Evolutionary conservation across 805 yeast species (phyloP).

Genomic region (Candida multigemmis): DNA sequence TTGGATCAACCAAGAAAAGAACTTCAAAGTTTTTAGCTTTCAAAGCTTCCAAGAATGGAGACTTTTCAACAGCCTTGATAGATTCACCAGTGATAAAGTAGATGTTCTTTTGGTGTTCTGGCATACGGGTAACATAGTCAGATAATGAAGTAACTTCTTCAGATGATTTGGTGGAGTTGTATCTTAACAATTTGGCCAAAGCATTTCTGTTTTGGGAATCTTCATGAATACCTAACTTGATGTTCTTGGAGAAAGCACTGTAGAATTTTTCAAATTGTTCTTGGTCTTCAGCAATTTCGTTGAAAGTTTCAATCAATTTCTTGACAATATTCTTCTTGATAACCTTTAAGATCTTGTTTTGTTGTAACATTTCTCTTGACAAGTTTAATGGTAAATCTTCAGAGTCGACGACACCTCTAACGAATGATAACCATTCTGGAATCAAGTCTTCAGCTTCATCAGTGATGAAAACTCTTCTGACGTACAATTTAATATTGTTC

Average conservation of each 20-base stretch:
- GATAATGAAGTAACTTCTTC: constrained; percentile 92
- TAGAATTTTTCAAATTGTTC: constrained; percentile 99
- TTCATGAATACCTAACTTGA: constrained; percentile 98
- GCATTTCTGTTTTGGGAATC: constrained; percentile 96
- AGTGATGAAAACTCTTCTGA: constrained; percentile 98
- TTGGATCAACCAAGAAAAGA: constrained; percentile 95
- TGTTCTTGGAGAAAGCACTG: constrained; percentile 95
- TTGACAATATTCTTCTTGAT: constrained; percentile 98
- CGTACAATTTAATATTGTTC: constrained; percentile 96
- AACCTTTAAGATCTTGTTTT: constrained; percentile 98
- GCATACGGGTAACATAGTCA: constrained; percentile 99
- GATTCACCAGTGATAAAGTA: constrained; percentile 99
- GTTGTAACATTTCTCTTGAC: constrained; percentile 99
- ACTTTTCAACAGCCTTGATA: constrained; percentile 93
- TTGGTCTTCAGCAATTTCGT: constrained; percentile 97
- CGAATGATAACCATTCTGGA: constrained; percentile 97
- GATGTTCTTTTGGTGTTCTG: constrained; percentile 98
- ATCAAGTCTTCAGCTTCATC: constrained; percentile 99
- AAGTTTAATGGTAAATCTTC: constrained; percentile 99
- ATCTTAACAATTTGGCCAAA: constrained; percentile 93
- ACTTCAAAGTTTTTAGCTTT: constrained; percentile 99
- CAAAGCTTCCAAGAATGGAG: constrained; percentile 98
- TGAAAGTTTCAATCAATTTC: constrained; percentile 97
- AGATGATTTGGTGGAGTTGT: constrained; percentile 89
- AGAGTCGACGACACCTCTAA: constrained; percentile 99